Evolutionary conservation across 2,329 filamentous ascomycete species (phyloP).

Genomic region (Trichoderma pleuroti): DNA sequence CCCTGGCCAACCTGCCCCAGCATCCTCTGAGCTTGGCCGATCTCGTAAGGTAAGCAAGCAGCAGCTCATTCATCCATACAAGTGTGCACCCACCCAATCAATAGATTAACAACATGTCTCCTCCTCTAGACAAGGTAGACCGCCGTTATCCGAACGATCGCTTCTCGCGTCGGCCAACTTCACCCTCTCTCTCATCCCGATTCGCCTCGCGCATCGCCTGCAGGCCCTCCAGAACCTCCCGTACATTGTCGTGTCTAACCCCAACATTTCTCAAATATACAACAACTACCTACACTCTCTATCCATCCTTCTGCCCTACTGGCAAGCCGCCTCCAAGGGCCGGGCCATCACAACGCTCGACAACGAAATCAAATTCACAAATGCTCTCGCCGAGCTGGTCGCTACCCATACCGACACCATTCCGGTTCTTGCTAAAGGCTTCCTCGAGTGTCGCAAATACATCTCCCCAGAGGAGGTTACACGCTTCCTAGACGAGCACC

Average conservation of each 20-base stretch:
- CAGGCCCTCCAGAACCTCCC: conserved; percentile 89
- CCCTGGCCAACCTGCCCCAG: conserved; percentile 72
- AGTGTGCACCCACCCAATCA: not conserved
- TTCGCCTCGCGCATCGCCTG: conserved; percentile 89
- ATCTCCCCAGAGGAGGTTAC: conserved; percentile 82
- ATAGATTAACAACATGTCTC: not conserved
- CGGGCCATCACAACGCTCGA: conserved; percentile 58
- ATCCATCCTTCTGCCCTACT: conserved; percentile 82
- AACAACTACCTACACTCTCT: conserved; percentile 93
- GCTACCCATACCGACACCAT: conserved; percentile 94
- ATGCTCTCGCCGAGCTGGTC: conserved; percentile 91
- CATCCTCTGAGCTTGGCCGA: conserved; percentile 83
- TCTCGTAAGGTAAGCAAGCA: conserved; percentile 67
- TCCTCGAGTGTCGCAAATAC: conserved; percentile 89
- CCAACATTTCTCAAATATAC: conserved; percentile 90
- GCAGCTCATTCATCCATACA: not conserved
- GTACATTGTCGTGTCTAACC: conserved; percentile 98
- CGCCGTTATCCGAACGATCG: conserved; percentile 74
- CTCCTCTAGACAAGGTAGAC: conserved; percentile 63
- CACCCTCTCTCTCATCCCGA: conserved; percentile 85
- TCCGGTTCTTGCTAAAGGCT: conserved; percentile 83
- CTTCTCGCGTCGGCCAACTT: conserved; percentile 92
- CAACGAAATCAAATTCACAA: conserved; percentile 87
- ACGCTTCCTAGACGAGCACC: conserved; percentile 85
- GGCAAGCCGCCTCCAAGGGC: conserved; percentile 45